Evolutionary conservation across 768 basidiomycete genomes (phyloP).

Genomic region (Multifurca ochricompacta): DNA sequence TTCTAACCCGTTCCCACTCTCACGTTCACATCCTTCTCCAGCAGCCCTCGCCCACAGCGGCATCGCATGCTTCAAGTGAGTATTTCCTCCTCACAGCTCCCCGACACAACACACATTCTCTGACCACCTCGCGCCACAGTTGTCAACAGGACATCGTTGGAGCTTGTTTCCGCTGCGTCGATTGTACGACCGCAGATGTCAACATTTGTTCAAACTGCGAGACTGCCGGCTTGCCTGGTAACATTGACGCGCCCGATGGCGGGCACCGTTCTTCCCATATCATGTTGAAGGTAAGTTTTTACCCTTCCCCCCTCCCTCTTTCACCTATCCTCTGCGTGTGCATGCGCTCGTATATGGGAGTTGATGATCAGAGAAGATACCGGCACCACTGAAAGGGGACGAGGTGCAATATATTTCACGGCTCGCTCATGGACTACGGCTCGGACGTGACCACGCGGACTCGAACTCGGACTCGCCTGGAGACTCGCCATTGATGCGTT

Average conservation of each 20-base stretch:
- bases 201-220: constrained; percentile 88
- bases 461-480: too few relatives aligned
- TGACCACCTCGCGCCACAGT: constrained; percentile 37
- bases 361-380: constrained; percentile 52
- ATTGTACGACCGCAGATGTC: constrained; percentile 44
- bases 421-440: constrained; percentile 11
- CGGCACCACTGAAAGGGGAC: constrained; percentile 65
- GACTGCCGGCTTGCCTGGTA: constrained; percentile 77
- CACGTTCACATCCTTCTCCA: background rate
- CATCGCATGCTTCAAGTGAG: constrained; percentile 20
- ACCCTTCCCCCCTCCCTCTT: too few relatives aligned
- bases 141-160: constrained; percentile 88
- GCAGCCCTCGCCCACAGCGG: constrained; percentile 19
- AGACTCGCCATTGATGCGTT: constrained; percentile 5
- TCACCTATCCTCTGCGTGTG: too few relatives aligned
- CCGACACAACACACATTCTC: background rate
- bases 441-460: constrained; percentile 3
- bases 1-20: constrained; percentile 3
- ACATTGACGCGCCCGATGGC: constrained; percentile 65
- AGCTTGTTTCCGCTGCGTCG: constrained; percentile 87
- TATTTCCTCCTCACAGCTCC: background rate
- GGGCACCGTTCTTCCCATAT: constrained; percentile 84
- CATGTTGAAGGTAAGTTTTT: constrained; percentile 71
- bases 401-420: constrained; percentile 54
- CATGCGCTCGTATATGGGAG: background rate